Conservation (phyloP, 108 stramenopile genomes). For the Nitzschia inconspicua region DNA sequence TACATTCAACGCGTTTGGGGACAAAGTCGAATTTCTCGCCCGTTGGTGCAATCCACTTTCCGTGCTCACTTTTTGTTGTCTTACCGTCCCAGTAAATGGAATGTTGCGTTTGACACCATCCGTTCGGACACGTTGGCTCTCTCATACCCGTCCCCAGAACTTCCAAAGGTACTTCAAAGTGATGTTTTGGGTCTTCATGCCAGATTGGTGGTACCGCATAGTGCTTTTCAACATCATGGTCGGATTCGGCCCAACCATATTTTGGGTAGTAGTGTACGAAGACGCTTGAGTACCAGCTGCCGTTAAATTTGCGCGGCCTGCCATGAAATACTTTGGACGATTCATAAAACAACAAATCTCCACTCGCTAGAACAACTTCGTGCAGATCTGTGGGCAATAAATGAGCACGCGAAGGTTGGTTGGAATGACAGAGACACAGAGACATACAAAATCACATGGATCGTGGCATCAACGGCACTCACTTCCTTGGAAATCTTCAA, state of each 20-base stretch:
- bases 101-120: constrained; percentile 60
- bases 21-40: constrained; percentile 30
- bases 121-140: constrained; percentile 66
- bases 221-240: constrained; percentile 39
- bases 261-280: constrained; percentile 79
- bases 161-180: constrained; percentile 24
- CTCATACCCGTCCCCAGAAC: constrained; percentile 56
- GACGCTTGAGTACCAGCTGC: constrained; percentile 65
- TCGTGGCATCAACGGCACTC: background rate
- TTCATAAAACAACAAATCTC: constrained; percentile 86
- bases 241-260: constrained; percentile 29
- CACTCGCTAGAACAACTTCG: constrained; percentile 56
- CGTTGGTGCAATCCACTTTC: constrained; percentile 34
- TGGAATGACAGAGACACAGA: background rate
- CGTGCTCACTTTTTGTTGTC: constrained; percentile 38
- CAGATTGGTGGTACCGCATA: constrained; percentile 23
- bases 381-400: constrained; percentile 25
- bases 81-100: constrained; percentile 65
- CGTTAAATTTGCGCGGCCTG: constrained; percentile 62
- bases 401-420: background rate
- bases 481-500: constrained; percentile 58
- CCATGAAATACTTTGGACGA: constrained; percentile 82
- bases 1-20: constrained; percentile 3
- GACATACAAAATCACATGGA: background rate
- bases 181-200: background rate